These are phyloP conservation scores for Leptographium radiaticola DNA, from an alignment of 2,329 filamentous ascomycete genomes.

Conservation along the genomic window DNA sequence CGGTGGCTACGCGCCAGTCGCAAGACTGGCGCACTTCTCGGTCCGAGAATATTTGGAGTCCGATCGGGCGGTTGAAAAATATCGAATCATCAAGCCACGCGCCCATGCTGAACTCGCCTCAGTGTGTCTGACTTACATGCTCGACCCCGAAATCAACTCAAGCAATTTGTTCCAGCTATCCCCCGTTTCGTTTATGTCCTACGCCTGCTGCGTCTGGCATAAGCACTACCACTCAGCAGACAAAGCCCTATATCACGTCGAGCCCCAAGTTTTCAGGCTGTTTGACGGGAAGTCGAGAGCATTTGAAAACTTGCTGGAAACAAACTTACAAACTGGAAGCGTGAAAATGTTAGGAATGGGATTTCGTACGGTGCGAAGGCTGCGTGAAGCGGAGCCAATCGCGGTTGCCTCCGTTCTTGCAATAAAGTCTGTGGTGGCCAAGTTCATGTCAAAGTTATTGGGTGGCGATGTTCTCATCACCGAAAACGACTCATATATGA, in stretches of 20 bases:
- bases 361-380: too few relatives aligned
- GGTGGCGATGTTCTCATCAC: neutral
- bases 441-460: neutral
- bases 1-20: neutral
- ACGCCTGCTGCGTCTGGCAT: neutral
- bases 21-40: neutral
- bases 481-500: neutral
- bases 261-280: neutral
- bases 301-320: neutral
- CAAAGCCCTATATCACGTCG: neutral
- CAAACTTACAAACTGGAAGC: too few relatives aligned
- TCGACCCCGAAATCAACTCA: neutral
- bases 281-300: neutral
- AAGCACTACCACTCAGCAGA: neutral
- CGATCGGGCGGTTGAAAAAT: neutral
- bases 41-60: neutral
- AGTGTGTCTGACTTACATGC: neutral
- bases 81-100: neutral
- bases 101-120: neutral
- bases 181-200: neutral
- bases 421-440: neutral
- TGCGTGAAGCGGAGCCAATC: neutral
- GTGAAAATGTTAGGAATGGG: too few relatives aligned
- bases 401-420: neutral
- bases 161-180: too few relatives aligned